These are phyloP conservation scores for Botrytis cinerea DNA, from an alignment of 2,329 filamentous ascomycete genomes.

Conservation along the genomic window DNA sequence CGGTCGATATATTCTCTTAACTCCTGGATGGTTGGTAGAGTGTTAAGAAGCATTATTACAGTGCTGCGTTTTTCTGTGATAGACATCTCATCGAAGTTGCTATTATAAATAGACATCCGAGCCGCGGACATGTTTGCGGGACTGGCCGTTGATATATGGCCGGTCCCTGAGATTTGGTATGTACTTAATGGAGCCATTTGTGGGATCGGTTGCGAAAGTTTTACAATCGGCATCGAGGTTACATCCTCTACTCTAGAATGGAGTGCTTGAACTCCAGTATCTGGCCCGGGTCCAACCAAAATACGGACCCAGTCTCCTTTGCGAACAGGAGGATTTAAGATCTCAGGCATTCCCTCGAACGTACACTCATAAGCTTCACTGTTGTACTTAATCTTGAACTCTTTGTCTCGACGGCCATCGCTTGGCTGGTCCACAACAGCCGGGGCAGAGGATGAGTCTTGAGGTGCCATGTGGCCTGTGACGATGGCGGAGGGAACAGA, in stretches of 20 bases:
- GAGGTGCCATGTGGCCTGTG: not conserved
- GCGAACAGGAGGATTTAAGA: conserved; percentile 29
- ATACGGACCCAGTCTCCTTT: conserved; percentile 39
- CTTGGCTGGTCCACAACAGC: not conserved
- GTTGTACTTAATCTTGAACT: conserved; percentile 33
- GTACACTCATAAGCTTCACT: conserved; percentile 29
- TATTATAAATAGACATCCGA: conserved; percentile 48
- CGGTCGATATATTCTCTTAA: conserved; percentile 55
- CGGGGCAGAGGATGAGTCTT: not conserved
- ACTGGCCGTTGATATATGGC: conserved; percentile 35
- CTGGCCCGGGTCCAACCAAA: conserved; percentile 1
- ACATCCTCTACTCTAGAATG: conserved; percentile 38
- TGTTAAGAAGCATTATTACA: conserved; percentile 56
- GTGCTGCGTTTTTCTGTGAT: conserved; percentile 49
- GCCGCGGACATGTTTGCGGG: conserved; percentile 36
- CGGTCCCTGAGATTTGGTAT: conserved; percentile 19
- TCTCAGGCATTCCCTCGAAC: conserved; percentile 33
- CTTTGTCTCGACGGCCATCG: not conserved
- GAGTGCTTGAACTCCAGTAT: not conserved
- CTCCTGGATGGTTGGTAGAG: conserved; percentile 60
- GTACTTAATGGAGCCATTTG: not conserved
- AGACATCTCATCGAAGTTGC: conserved; percentile 58
- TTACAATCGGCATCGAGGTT: conserved; percentile 34
- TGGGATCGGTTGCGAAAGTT: conserved; percentile 30
- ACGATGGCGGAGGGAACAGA: conserved; percentile 34